Evolutionary conservation across 2,329 filamentous ascomycete genomes (phyloP).

Genomic region (Monilinia polystroma): DNA sequence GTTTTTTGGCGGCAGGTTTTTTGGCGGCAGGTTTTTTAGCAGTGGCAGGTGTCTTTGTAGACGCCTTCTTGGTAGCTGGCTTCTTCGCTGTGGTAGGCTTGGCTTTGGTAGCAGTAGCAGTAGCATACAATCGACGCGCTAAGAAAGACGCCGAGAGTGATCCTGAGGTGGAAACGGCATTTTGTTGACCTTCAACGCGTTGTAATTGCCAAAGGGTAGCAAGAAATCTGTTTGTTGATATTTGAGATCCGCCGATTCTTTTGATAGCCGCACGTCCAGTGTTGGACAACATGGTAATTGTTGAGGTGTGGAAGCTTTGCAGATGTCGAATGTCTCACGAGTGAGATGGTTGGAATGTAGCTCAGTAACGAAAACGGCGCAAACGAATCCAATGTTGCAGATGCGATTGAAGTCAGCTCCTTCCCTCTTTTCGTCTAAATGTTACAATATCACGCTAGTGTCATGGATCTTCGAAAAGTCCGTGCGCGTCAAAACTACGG

Average conservation of each 20-base stretch:
- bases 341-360: conserved; percentile 18
- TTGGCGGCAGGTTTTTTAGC: conserved; percentile 29
- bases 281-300: conserved; percentile 38
- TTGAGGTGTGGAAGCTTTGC: conserved; percentile 4
- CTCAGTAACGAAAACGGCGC: not conserved
- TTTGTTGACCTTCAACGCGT: conserved; percentile 31
- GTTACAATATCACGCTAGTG: conserved; percentile 13
- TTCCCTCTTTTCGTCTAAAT: conserved; percentile 16
- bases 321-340: conserved; percentile 6
- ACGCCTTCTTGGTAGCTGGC: conserved; percentile 17
- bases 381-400: not conserved
- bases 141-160: conserved; percentile 23
- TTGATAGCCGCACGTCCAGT: conserved; percentile 39
- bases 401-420: not conserved
- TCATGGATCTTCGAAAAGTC: not conserved
- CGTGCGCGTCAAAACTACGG: conserved; percentile 5
- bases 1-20: conserved; percentile 24
- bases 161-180: conserved; percentile 24
- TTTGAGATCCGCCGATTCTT: conserved; percentile 32
- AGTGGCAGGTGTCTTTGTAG: conserved; percentile 25
- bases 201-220: conserved; percentile 32
- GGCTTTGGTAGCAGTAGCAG: conserved; percentile 35
- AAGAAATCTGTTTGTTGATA: conserved; percentile 35
- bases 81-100: conserved; percentile 21
- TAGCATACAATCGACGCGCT: conserved; percentile 32